phyloP scores from a whole-genome alignment of 306 rosid species.

The Senna tora region DNA sequence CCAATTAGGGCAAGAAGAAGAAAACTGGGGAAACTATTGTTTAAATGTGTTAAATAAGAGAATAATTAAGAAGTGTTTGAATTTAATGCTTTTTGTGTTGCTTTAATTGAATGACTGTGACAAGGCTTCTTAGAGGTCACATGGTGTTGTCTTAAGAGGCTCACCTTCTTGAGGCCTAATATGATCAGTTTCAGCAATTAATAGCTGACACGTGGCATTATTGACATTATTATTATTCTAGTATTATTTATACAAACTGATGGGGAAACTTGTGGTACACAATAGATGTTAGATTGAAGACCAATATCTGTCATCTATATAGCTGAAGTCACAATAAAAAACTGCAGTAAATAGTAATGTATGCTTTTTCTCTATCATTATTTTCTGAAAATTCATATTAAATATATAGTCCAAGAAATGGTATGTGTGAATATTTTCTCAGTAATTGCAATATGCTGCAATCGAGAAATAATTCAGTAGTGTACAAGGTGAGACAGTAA shows the following conservation, averaged over 20 bases:
- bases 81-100: neutral
- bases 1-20: neutral
- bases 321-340: no score
- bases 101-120: neutral
- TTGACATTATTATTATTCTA: neutral
- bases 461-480: neutral
- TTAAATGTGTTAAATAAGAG: neutral
- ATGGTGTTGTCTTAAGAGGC: constrained; percentile 5
- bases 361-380: neutral
- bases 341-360: no score
- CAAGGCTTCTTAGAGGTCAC: neutral
- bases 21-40: neutral
- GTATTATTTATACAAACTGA: neutral
- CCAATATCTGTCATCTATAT: no score
- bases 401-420: neutral
- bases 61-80: neutral
- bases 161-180: neutral
- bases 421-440: neutral
- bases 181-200: neutral
- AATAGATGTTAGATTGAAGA: neutral
- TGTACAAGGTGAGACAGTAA: neutral
- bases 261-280: neutral
- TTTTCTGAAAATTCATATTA: neutral
- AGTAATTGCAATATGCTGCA: neutral
- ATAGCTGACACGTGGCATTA: neutral